Conservation (phyloP, 805 yeast species). For the Candida silvatica region DNA sequence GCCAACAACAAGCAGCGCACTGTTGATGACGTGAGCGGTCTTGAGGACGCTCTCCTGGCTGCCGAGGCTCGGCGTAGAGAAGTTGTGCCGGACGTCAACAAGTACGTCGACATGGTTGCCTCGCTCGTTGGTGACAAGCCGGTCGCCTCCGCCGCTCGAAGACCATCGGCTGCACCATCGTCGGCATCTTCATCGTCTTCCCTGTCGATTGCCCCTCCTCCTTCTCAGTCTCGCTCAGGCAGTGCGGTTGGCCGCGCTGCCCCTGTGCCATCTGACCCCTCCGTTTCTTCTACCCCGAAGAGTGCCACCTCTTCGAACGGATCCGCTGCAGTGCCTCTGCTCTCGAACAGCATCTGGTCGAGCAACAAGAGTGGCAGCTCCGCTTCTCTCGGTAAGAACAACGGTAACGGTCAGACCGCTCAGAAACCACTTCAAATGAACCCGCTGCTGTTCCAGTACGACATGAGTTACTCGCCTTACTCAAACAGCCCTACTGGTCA, state of each 20-base stretch:
- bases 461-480: neutral
- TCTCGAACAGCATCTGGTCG: neutral
- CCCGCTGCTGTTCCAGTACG: neutral
- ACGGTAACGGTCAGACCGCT: neutral
- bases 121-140: constrained; percentile 2
- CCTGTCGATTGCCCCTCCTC: neutral
- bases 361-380: neutral
- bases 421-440: neutral
- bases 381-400: neutral
- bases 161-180: no score
- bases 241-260: neutral
- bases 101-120: constrained; percentile 10
- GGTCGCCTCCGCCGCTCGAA: neutral
- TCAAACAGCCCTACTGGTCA: neutral
- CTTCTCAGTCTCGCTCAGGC: no score
- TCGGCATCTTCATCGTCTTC: neutral
- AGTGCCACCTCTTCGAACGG: neutral
- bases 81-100: constrained; percentile 1
- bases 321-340: neutral
- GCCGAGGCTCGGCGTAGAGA: constrained; percentile 4
- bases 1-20: neutral
- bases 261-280: neutral
- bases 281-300: neutral
- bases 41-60: constrained; percentile 1
- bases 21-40: constrained; percentile 5